Percentiles rank a stretch among this genome's conserved stretches.
Evolutionary conservation across 441 rosid species (phyloP).

Genomic region (Cnidoscolus chayamansa): DNA sequence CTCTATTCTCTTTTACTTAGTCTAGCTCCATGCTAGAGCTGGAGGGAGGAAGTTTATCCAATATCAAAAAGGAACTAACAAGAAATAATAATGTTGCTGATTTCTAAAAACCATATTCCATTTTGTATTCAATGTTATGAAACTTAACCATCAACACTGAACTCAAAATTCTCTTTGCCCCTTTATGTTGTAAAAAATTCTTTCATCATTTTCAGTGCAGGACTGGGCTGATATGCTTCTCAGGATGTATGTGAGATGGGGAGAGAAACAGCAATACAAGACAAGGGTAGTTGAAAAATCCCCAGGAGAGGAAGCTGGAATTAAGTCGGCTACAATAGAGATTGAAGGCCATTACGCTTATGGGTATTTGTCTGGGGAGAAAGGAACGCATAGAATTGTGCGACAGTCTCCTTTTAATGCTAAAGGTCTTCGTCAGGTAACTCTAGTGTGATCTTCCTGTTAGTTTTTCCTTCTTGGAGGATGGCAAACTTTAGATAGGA

Average conservation of each 20-base stretch:
- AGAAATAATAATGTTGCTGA: too few species aligned
- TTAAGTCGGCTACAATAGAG: slow-evolving; percentile 86
- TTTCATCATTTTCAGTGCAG: slow-evolving; percentile 70
- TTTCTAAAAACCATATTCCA: too few species aligned
- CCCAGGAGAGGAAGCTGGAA: slow-evolving; percentile 93
- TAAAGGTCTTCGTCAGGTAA: slow-evolving; percentile 97
- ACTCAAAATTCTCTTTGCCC: slow-evolving; percentile 6
- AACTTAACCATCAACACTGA: slow-evolving; percentile 5
- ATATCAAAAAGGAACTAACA: too few species aligned
- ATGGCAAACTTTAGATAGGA: not conserved
- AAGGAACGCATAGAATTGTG: slow-evolving; percentile 92
- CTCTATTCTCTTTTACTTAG: not conserved
- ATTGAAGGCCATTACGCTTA: slow-evolving; percentile 85
- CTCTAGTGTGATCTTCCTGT: not conserved
- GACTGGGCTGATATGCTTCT: slow-evolving; percentile 99
- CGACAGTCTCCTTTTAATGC: slow-evolving; percentile 95
- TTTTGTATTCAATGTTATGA: not conserved
- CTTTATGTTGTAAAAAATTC: slow-evolving; percentile 29
- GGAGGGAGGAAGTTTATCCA: not conserved
- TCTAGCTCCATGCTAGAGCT: not conserved
- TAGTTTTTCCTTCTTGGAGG: not conserved
- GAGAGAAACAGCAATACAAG: slow-evolving; percentile 85
- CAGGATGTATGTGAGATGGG: slow-evolving; percentile 96
- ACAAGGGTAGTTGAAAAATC: slow-evolving; percentile 87
- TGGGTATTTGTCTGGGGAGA: slow-evolving; percentile 90